Percentiles rank a stretch among this genome's conserved stretches.
Evolutionary conservation across 257 asterid genomes (phyloP).

Genomic region (Plantago elongata): DNA sequence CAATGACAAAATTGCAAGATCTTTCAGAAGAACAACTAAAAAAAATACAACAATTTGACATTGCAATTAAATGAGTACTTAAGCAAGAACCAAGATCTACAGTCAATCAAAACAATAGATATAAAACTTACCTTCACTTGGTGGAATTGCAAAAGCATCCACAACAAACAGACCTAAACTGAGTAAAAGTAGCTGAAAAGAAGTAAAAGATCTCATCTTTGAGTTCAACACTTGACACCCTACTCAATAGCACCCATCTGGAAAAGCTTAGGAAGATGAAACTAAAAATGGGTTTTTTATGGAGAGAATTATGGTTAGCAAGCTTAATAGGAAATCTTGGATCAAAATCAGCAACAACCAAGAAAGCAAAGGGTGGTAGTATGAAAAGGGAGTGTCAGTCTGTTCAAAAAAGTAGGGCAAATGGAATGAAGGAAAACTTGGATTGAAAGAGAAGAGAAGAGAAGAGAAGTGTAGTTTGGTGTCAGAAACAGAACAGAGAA

Average conservation of each 20-base stretch:
- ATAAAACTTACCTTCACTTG: constrained; percentile 51
- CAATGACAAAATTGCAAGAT: background rate
- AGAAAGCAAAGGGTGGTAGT: constrained; percentile 42
- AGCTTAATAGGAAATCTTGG: constrained; percentile 41
- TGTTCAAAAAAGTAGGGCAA: constrained; percentile 10
- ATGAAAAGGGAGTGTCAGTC: constrained; percentile 29
- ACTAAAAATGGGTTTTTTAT: background rate
- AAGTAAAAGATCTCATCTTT: constrained; percentile 38
- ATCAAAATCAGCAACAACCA: constrained; percentile 48
- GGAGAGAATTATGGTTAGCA: constrained; percentile 13
- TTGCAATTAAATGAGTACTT: constrained; percentile 14
- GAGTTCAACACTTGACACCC: constrained; percentile 19
- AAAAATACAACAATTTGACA: constrained; percentile 19
- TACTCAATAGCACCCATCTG: background rate
- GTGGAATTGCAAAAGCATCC: constrained; percentile 47
- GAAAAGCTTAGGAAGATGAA: background rate
- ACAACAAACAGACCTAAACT: constrained; percentile 37
- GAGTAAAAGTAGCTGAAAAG: constrained; percentile 37
- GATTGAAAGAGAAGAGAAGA: constrained; percentile 70
- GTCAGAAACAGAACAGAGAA: constrained; percentile 31
- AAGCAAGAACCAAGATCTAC: constrained; percentile 51
- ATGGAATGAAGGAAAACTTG: constrained; percentile 37
- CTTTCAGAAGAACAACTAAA: background rate
- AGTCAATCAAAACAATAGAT: constrained; percentile 5
- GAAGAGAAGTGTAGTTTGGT: constrained; percentile 59